Percentiles rank a stretch among this genome's conserved stretches.
Conservation (phyloP, 2,329 filamentous ascomycete genomes). For the Coleophoma eucalyptorum region DNA sequence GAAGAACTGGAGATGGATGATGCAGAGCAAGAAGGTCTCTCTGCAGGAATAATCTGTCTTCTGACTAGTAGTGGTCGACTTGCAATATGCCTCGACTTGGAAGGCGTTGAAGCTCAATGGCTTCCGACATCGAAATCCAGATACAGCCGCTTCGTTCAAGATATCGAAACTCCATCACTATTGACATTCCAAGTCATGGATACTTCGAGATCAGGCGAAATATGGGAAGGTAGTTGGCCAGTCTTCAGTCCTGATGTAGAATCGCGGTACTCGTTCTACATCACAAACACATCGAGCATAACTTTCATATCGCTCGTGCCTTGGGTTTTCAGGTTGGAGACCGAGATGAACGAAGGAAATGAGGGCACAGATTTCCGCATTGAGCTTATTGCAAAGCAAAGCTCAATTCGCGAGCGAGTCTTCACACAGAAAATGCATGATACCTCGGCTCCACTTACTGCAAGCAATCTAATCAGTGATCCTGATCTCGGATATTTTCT, state of each 20-base stretch:
- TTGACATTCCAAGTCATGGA: conserved; percentile 62
- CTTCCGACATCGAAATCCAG: conserved; percentile 51
- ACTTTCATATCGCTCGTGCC: conserved; percentile 56
- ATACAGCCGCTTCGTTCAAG: conserved; percentile 32
- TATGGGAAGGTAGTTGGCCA: conserved; percentile 55
- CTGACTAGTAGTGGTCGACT: conserved; percentile 58
- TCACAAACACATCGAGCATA: conserved; percentile 58
- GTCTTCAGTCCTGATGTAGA: conserved; percentile 58
- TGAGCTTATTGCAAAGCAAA: conserved; percentile 55
- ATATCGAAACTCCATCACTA: conserved; percentile 41
- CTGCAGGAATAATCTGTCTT: conserved; percentile 55
- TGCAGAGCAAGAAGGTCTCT: conserved; percentile 55
- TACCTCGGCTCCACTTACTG: conserved; percentile 43
- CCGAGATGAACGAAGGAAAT: conserved; percentile 53
- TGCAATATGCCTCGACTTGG: conserved; percentile 56
- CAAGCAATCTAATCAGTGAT: conserved; percentile 50
- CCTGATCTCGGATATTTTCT: conserved; percentile 62
- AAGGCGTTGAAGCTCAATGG: conserved; percentile 64
- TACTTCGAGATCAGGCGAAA: conserved; percentile 50
- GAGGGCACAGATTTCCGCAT: conserved; percentile 59
- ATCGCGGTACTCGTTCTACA: conserved; percentile 59
- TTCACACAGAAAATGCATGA: conserved; percentile 48
- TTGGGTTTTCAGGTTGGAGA: conserved; percentile 62
- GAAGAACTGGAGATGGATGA: conserved; percentile 55
- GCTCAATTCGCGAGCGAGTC: conserved; percentile 50